A percentile compares a stretch with the other conserved stretches of the same genome.
phyloP scores from a whole-genome alignment of 2,329 filamentous ascomycete species.

The Leptographium procerum region DNA sequence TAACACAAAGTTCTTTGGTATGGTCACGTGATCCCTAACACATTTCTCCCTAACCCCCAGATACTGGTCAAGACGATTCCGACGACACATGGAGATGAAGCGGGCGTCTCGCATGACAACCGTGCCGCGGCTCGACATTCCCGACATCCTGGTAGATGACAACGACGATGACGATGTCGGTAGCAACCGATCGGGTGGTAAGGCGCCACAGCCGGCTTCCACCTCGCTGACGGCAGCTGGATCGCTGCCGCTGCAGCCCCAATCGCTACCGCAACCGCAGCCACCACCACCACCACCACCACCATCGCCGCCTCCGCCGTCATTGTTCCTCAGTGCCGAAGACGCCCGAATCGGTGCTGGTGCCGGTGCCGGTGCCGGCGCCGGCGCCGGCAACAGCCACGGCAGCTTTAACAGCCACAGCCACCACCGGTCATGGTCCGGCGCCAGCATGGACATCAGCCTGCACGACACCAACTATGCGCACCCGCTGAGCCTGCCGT shows the following conservation, averaged over 20 bases:
- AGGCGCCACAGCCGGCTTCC: background rate
- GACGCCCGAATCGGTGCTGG: too few relatives aligned
- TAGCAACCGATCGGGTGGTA: too few relatives aligned
- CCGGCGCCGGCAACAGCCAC: background rate
- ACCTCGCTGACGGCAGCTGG: conserved; percentile 1
- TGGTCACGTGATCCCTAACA: too few relatives aligned
- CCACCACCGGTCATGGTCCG: conserved; percentile 30
- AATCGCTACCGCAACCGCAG: conserved; percentile 11
- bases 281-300: conserved; percentile 6
- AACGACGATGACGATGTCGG: conserved; percentile 35
- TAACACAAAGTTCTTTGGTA: too few relatives aligned
- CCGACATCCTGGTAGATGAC: conserved; percentile 83
- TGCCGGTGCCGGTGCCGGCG: background rate
- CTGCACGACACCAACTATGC: conserved; percentile 29
- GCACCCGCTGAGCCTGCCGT: conserved; percentile 45
- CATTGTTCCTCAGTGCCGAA: conserved; percentile 25
- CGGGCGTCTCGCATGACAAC: conserved; percentile 64
- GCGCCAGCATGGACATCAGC: conserved; percentile 29
- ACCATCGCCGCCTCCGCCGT: conserved; percentile 9
- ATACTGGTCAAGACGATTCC: conserved; percentile 77
- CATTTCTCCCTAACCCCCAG: too few relatives aligned
- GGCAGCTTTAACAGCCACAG: background rate
- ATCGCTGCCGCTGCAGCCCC: conserved; percentile 13
- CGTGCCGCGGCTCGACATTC: conserved; percentile 70
- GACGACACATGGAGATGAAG: conserved; percentile 61